A percentile compares a stretch with the other conserved stretches of the same genome.
phyloP scores from a whole-genome alignment of 2,329 filamentous ascomycete genomes.

The Apiospora saccharicola region DNA sequence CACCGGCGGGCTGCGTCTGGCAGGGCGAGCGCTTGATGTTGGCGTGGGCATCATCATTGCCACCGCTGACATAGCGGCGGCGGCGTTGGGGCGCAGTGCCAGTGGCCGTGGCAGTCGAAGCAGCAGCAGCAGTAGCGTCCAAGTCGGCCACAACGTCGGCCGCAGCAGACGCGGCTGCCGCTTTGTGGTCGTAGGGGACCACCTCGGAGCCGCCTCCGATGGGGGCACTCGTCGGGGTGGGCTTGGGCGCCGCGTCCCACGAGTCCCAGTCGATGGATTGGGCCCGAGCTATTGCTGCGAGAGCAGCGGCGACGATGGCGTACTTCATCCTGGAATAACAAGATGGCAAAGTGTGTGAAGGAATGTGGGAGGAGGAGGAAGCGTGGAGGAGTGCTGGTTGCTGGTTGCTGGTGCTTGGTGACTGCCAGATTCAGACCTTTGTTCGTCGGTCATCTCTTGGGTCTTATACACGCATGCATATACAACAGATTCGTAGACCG shows the following conservation, averaged over 20 bases:
- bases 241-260: constrained; percentile 1
- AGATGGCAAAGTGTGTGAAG: neutral
- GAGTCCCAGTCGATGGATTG: constrained; percentile 6
- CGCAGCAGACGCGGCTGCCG: neutral
- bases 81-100: neutral
- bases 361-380: neutral
- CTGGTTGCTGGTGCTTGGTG: neutral
- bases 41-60: neutral
- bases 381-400: neutral
- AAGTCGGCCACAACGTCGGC: neutral
- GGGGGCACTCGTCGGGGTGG: neutral
- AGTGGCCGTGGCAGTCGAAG: too few relatives aligned
- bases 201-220: neutral
- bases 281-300: constrained; percentile 2
- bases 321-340: constrained; percentile 12
- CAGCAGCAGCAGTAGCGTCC: neutral
- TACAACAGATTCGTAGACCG: too few relatives aligned
- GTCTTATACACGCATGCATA: neutral
- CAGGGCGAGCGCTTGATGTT: constrained; percentile 18
- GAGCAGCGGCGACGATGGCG: neutral
- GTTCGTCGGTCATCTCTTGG: neutral
- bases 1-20: constrained; percentile 13
- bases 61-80: too few relatives aligned
- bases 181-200: neutral
- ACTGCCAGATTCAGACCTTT: neutral